phyloP scores from a whole-genome alignment of 2,329 filamentous ascomycete species.

The Hypoxylon rubiginosum region DNA sequence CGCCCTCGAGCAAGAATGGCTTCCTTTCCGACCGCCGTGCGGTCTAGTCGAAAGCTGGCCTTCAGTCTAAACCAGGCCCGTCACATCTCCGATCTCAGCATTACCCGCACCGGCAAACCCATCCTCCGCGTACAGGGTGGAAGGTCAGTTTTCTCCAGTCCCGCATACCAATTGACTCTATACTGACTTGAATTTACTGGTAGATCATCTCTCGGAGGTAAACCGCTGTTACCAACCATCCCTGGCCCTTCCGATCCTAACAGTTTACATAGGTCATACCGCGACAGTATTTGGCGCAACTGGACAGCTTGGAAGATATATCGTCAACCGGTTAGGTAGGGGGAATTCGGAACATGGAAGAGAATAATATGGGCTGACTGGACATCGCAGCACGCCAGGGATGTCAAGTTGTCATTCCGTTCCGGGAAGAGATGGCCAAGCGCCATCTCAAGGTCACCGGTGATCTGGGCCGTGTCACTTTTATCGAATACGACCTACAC shows the following conservation, averaged over 20 bases:
- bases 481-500: conserved; percentile 93
- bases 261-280: conserved; percentile 78
- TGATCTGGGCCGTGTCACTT: conserved; percentile 89
- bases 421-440: conserved; percentile 97
- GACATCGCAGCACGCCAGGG: conserved; percentile 80
- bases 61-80: conserved; percentile 65
- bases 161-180: conserved; percentile 41
- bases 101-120: conserved; percentile 96
- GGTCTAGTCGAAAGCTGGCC: conserved; percentile 64
- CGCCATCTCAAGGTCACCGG: conserved; percentile 96
- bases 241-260: conserved; percentile 37
- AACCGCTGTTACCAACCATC: conserved; percentile 13
- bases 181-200: conserved; percentile 33
- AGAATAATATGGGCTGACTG: conserved; percentile 48
- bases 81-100: conserved; percentile 83
- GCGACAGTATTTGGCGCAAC: conserved; percentile 98
- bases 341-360: conserved; percentile 24
- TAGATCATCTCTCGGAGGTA: conserved; percentile 91
- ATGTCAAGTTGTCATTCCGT: conserved; percentile 94
- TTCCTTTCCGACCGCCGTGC: conserved; percentile 68
- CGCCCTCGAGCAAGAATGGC: conserved; percentile 62
- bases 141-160: conserved; percentile 70
- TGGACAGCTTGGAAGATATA: conserved; percentile 94
- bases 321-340: conserved; percentile 90
- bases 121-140: conserved; percentile 91